These are phyloP conservation scores for Oehlia diaphana DNA, from an alignment of 192 early-diverging fungal genomes.

Conservation along the genomic window DNA sequence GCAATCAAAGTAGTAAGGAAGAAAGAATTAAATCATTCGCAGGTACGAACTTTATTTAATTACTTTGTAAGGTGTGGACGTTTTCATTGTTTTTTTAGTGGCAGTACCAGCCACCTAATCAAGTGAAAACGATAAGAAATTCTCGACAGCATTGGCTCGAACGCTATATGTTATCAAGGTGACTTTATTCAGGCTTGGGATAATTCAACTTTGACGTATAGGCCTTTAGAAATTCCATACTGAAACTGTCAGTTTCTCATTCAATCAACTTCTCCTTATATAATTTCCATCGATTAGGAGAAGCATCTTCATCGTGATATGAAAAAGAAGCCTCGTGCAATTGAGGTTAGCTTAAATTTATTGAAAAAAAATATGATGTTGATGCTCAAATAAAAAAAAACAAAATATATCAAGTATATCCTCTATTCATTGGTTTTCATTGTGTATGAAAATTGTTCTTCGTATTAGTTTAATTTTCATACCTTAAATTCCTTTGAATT, in stretches of 20 bases:
- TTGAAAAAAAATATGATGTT: not conserved
- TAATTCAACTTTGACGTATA: not conserved
- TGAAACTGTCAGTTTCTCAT: not conserved
- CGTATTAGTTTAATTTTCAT: not conserved
- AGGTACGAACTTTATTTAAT: slow-evolving; percentile 42
- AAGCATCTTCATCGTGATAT: slow-evolving; percentile 51
- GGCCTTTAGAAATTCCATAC: not conserved
- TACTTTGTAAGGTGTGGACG: not conserved
- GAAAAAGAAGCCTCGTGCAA: slow-evolving; percentile 48
- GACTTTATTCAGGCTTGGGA: not conserved
- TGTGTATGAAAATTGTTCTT: not conserved
- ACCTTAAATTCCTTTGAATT: too few species aligned
- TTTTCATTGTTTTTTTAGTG: not conserved
- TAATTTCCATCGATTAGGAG: slow-evolving; percentile 29
- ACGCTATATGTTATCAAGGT: not conserved
- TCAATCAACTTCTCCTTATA: not conserved
- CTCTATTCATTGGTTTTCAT: not conserved
- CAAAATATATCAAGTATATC: not conserved
- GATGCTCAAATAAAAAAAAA: not conserved
- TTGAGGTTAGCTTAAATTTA: slow-evolving; percentile 40
- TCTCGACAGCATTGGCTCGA: not conserved
- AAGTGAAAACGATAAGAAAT: not conserved
- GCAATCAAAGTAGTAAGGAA: slow-evolving; percentile 86
- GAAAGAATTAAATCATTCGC: slow-evolving; percentile 65
- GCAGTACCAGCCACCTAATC: not conserved